Evolutionary conservation across 768 basidiomycete genomes (phyloP), one percentile per base, ranked within the genome.

Genomic region (Lactifluus subvellereus): DNA sequence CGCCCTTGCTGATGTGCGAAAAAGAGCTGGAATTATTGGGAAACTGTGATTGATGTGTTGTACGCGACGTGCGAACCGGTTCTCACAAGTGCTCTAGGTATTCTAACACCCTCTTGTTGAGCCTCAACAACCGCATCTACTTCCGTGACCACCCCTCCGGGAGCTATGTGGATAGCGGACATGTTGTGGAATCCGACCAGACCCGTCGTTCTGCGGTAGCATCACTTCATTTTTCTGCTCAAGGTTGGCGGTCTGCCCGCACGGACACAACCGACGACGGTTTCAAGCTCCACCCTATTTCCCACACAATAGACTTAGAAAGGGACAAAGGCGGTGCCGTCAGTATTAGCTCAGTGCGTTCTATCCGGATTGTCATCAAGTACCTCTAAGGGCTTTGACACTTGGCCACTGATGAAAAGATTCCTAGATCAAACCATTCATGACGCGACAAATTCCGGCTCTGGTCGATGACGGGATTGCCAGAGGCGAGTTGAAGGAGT

Each of bases 41-140:
- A 69, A 69, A 40, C 32, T 69, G 68, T 64, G 47, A 50, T 13
- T 42, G 37, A 27, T 6, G 38, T 32, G 10, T 43, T 40, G 14
- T 30, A 40, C 16, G 22, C 13, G 38, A 42, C 14, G 16, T 43
- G n/a, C 22, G 37, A 20, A 47, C 6, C 30, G 38, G 16, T 54
- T 11, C 47, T 59, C 18, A 63, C 47, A 16, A 53, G 37, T 1
- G 13, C 50, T 47, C 7, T 27, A 64, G 62, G 18, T 68, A 66
- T 49, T 59, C 71, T 2, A 72, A 72, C 62, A 70, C 71, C 4
- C 64, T 72, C 30, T 60, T 72, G 16, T 67, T 71, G 53, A 60
- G 68, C 37, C 66, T 72, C 55, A 71, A 71, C 50, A 65, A 65
- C n/a, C 64, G 64, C 14, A 61, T 65, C 42, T 61, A 56, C 49